A percentile compares a stretch with the other conserved stretches of the same genome.
Evolutionary conservation across 1,284 basidiomycete species (phyloP).

Genomic region (Austroboletus novae-zelandiae): DNA sequence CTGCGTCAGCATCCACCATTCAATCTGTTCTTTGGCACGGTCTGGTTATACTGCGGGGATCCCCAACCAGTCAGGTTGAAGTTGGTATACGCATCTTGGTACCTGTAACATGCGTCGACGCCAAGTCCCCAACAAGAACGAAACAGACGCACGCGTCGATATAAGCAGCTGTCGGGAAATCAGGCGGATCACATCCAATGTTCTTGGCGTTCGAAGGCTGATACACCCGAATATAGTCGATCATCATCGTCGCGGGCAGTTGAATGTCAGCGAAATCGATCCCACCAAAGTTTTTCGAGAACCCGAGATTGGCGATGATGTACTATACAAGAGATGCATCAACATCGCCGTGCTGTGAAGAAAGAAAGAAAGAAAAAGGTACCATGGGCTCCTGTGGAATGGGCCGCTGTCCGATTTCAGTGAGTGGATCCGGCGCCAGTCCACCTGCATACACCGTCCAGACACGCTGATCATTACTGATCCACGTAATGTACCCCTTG

Average conservation of each 20-base stretch:
- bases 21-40: slow-evolving; percentile 36
- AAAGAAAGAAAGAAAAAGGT: background rate
- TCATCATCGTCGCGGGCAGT: slow-evolving; percentile 40
- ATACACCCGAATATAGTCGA: slow-evolving; percentile 47
- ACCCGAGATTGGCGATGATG: slow-evolving; percentile 44
- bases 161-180: slow-evolving; percentile 38
- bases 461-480: slow-evolving; percentile 36
- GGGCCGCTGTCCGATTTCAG: slow-evolving; percentile 46
- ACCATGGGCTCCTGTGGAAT: slow-evolving; percentile 56
- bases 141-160: slow-evolving; percentile 32
- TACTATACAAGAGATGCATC: slow-evolving; percentile 27
- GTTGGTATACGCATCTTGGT: slow-evolving; percentile 39
- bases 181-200: slow-evolving; percentile 39
- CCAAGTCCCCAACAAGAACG: background rate
- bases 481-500: slow-evolving; percentile 52
- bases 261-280: slow-evolving; percentile 38
- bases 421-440: slow-evolving; percentile 38
- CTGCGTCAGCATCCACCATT: slow-evolving; percentile 30
- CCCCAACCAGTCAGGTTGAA: slow-evolving; percentile 38
- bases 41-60: slow-evolving; percentile 35
- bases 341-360: slow-evolving; percentile 1
- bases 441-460: slow-evolving; percentile 47
- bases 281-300: slow-evolving; percentile 40
- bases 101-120: slow-evolving; percentile 21
- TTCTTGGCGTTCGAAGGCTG: slow-evolving; percentile 37